phyloP scores from a whole-genome alignment of 768 basidiomycete genomes.

The Boletus rufocinnamomeus region DNA sequence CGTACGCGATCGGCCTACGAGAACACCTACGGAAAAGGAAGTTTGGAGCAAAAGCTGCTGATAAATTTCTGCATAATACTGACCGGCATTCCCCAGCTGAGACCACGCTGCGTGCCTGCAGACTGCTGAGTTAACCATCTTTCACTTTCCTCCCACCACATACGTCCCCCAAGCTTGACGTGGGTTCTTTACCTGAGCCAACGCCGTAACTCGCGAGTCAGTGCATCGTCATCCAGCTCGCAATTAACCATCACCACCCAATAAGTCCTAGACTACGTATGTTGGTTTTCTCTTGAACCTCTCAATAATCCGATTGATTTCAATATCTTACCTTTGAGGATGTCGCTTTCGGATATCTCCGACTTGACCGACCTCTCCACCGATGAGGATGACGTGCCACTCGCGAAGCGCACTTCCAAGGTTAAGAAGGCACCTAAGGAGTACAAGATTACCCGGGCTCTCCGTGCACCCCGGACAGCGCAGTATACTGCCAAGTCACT shows the following conservation, averaged over 20 bases:
- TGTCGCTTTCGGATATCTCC: conserved; percentile 45
- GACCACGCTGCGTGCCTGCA: background rate
- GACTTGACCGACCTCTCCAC: conserved; percentile 50
- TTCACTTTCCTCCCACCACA: background rate
- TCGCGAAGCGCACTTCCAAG: conserved; percentile 23
- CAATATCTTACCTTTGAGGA: conserved; percentile 7
- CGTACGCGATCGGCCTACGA: background rate
- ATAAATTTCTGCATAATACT: conserved; percentile 16
- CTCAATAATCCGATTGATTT: conserved; percentile 1
- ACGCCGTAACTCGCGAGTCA: background rate
- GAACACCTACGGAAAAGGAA: conserved; percentile 18
- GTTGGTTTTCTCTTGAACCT: background rate
- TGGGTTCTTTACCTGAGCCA: background rate
- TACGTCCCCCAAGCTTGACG: background rate
- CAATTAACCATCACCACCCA: background rate
- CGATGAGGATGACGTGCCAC: conserved; percentile 39
- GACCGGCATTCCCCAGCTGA: conserved; percentile 12
- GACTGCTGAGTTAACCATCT: background rate
- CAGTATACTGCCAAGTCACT: conserved; percentile 46
- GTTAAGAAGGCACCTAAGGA: conserved; percentile 32
- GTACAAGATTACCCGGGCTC: conserved; percentile 32
- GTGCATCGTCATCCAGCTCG: background rate
- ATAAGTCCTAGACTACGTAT: background rate
- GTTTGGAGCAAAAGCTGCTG: conserved; percentile 13
- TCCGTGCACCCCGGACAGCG: conserved; percentile 41